Percentiles rank a stretch among this genome's conserved stretches.
Evolutionary conservation across 2,329 filamentous ascomycete species (phyloP).

Genomic region (Chaetomium globosum): DNA sequence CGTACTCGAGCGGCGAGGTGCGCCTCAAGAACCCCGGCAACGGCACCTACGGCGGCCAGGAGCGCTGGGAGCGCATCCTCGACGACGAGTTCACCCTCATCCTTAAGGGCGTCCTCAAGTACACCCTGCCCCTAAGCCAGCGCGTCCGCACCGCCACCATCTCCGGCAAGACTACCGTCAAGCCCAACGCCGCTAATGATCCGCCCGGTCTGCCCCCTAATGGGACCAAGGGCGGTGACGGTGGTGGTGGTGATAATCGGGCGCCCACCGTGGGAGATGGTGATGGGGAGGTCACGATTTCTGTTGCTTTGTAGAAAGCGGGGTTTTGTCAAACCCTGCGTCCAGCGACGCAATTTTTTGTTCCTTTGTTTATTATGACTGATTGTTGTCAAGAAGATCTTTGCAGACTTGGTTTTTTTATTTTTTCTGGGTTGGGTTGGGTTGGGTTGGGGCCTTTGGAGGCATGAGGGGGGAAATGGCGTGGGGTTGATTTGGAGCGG

Average conservation of each 20-base stretch:
- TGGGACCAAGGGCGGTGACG: conserved; percentile 39
- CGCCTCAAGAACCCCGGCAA: conserved; percentile 84
- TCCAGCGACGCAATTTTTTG: conserved; percentile 18
- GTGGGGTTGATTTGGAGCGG: conserved; percentile 19
- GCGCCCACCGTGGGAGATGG: background rate
- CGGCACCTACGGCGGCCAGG: conserved; percentile 79
- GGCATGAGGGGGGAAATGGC: background rate
- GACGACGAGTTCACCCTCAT: conserved; percentile 93
- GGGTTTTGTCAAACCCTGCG: conserved; percentile 21
- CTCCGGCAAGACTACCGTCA: conserved; percentile 61
- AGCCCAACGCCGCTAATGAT: conserved; percentile 64
- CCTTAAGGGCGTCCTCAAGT: conserved; percentile 86
- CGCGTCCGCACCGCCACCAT: conserved; percentile 62
- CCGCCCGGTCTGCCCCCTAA: conserved; percentile 45
- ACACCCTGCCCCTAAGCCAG: conserved; percentile 66
- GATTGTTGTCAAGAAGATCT: background rate
- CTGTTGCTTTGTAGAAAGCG: conserved; percentile 12
- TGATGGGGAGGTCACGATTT: conserved; percentile 24
- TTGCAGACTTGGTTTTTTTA: background rate
- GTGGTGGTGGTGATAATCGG: background rate
- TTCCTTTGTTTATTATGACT: conserved; percentile 19
- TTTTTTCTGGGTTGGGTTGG: background rate
- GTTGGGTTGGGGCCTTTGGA: background rate
- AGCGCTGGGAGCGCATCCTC: conserved; percentile 87
- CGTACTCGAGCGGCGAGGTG: conserved; percentile 78